Evolutionary conservation across 495 filamentous ascomycete species (phyloP), one percentile per base, ranked within the genome.

Genomic region (Haplographium delicatum): DNA sequence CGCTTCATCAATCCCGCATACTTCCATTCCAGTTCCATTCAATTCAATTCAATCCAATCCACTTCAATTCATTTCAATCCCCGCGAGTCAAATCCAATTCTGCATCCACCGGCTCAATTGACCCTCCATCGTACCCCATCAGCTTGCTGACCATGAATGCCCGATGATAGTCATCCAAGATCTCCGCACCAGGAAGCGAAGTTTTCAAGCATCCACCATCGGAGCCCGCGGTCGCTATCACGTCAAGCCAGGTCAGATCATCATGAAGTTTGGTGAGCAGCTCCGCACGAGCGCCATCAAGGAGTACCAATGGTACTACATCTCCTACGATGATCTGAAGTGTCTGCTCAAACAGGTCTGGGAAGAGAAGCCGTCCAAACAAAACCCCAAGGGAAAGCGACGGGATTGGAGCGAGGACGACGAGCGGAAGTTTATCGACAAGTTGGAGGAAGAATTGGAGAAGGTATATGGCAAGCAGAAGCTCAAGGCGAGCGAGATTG

Each of bases 381-480:
- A 75, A 22, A 80, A 75, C 51, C 63, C 72, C 35, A 77, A 76
- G 37, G 76, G 77, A 15, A 70, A 73, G 46, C 72, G 78, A 20
- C 78, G 76, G 50, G 73, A 82, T 55, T 99, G 94, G 94, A 86
- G 83, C 26, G 89, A 94, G 65, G 88, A 94, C 16, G 88, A 96
- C 56, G 93, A 99, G 73, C 84, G 83, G 58, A 74, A 76, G 26
- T 99, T 99, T 65, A 87, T 99, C 28, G 71, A 79, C 40, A 69
- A 86, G 65, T 82, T 99, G 35, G 93, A 97, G 67, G 72, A 78
- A 19, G 91, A 99, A 69, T 78, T 99, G 24, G 93, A 97, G 52
- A 96, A 96, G 67, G 93, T 99, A 34, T 93, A 91, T 63, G 88
- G 84, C 34, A 97, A 96, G 72, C 93, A 96, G 70, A 86, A 90